Base-by-base conservation (phyloP, 139 green algal species). In the Mychonastes homosphaera region DNA sequence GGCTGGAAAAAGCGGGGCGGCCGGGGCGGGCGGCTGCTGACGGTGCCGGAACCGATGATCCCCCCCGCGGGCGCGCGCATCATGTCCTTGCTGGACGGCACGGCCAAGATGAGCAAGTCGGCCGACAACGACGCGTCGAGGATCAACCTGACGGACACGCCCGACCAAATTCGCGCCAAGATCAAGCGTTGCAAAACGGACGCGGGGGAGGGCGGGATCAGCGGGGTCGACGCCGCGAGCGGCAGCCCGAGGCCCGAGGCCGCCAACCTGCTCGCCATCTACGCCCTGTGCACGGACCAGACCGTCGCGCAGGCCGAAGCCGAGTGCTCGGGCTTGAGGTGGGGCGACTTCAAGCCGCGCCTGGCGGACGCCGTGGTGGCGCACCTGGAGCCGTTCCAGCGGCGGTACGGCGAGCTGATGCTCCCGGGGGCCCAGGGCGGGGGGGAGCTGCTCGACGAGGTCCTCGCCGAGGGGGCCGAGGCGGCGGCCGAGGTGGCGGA, bases 1-100 rank as follows among this genome's bases (percentile, higher is more conserved):
- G 83, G 84, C 58, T 97, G 90, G 83, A 98, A 99, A 76, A 99
- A 98, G 77, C 78, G 88, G 35, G 92, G 92, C 9, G 90, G 88
- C 41, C 73, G 74, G 16, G 82, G 83, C 6, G 86, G 85, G 13
- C 63, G 72, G 19, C 65, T 96, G 26, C 84, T 88, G 65, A 82
- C 77, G 35, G 79, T 97, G 27, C 92, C 92, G 0, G 91, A 98
- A 63, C 77, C 82, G 18, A 84, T 96, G 68, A 98, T 95, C 27
- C 87, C 86, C 0, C 84, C 89, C 3, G 80, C 79, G 15, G 91
- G 93, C 7, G 93, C 88, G 9, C 73, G 92, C 7, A 75, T 98
- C 66, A 99, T 99, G 92, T 94, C 80, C 6, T 71, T 98, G 53
- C 77, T 92, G 74, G 90, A 97, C 65, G 92, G 87, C 58, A 92